These are phyloP conservation scores for Reutealis trisperma DNA, from an alignment of 345 rosid species.

Conservation along the genomic window DNA sequence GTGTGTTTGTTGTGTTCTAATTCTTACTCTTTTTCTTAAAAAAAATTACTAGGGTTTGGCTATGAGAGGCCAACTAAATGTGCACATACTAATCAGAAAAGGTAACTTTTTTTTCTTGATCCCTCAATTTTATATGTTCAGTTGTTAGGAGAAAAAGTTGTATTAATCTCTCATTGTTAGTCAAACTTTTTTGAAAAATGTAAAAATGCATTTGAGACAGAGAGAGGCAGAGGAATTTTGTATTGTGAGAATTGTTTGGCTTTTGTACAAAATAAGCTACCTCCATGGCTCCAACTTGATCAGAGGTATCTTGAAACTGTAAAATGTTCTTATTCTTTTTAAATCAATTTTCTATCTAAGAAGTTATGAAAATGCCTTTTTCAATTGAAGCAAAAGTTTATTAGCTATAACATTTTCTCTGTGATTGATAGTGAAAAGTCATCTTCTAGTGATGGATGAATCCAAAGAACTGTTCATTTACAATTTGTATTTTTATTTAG, in stretches of 20 bases:
- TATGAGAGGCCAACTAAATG: slow-evolving; percentile 35
- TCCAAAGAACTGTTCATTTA: background rate
- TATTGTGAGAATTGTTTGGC: background rate
- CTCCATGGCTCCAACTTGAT: background rate
- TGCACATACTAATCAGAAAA: slow-evolving; percentile 37
- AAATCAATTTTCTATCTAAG: background rate
- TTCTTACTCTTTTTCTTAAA: background rate
- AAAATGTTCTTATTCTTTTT: background rate
- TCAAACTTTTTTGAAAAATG: background rate
- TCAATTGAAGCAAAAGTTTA: background rate
- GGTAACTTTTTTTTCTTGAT: slow-evolving; percentile 42
- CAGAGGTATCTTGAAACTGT: background rate
- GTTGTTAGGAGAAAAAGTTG: background rate
- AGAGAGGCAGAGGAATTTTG: background rate
- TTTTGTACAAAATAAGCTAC: background rate
- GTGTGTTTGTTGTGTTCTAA: background rate
- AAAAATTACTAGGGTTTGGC: slow-evolving; percentile 37
- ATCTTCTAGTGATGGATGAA: background rate
- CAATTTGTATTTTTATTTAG: background rate
- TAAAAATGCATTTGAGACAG: background rate
- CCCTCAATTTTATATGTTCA: background rate
- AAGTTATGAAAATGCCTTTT: background rate
- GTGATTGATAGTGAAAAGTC: background rate
- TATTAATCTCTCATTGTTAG: background rate
- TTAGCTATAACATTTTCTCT: background rate